phyloP scores from a whole-genome alignment of 2,329 filamentous ascomycete genomes.

The Calcarisporium arbuscula region DNA sequence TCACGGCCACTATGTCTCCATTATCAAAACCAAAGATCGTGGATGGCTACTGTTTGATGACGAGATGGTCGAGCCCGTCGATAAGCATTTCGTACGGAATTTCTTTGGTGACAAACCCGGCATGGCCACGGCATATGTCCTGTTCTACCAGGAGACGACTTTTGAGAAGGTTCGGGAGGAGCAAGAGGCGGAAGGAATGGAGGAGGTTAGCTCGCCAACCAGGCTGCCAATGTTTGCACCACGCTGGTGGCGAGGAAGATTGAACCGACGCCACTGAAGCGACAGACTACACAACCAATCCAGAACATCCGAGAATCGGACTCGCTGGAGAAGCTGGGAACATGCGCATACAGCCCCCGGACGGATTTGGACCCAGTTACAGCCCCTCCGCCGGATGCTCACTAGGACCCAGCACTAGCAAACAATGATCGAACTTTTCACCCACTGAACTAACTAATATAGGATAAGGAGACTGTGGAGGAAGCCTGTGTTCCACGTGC shows the following conservation, averaged over 20 bases:
- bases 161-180: slow-evolving; percentile 65
- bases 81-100: slow-evolving; percentile 91
- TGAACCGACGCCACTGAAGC: slow-evolving; percentile 39
- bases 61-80: slow-evolving; percentile 96
- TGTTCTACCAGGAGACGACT: slow-evolving; percentile 93
- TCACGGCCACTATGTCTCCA: slow-evolving; percentile 94
- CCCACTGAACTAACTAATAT: too few species aligned
- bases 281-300: slow-evolving; percentile 44
- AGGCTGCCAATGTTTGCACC: slow-evolving; percentile 50
- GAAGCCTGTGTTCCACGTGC: too few species aligned
- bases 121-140: slow-evolving; percentile 88
- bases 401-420: too few species aligned
- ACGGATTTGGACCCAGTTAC: too few species aligned
- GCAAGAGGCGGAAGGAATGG: slow-evolving; percentile 72
- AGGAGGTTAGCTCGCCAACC: slow-evolving; percentile 51
- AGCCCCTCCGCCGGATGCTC: too few species aligned
- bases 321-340: slow-evolving; percentile 51
- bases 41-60: slow-evolving; percentile 97
- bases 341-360: slow-evolving; percentile 61
- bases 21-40: slow-evolving; percentile 93
- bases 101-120: slow-evolving; percentile 94
- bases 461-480: too few species aligned
- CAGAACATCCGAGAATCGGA: slow-evolving; percentile 43
- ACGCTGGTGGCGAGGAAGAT: slow-evolving; percentile 37
- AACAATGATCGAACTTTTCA: too few species aligned